Percentiles rank a stretch among this genome's conserved stretches.
These are phyloP conservation scores for Turritis glabra DNA, from an alignment of 345 rosid species.

Conservation along the genomic window DNA sequence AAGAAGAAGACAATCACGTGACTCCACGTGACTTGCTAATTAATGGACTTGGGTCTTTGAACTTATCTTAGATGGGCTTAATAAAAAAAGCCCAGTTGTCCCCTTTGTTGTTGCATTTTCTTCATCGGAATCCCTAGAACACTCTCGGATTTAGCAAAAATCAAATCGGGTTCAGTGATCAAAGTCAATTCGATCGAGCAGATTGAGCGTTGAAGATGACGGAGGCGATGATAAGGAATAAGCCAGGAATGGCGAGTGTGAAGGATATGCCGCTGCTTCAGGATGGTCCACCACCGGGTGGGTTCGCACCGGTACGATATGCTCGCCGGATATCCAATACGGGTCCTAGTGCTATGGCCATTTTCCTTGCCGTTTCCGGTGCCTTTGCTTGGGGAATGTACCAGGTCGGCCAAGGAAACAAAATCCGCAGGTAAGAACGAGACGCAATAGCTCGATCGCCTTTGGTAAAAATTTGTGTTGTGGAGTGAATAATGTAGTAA, in stretches of 20 bases:
- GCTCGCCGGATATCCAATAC: slow-evolving; percentile 94
- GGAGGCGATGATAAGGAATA: slow-evolving; percentile 90
- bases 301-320: slow-evolving; percentile 84
- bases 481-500: neutral
- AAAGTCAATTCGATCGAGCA: slow-evolving; percentile 2
- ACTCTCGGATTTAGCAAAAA: neutral
- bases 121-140: slow-evolving; percentile 21
- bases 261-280: slow-evolving; percentile 97
- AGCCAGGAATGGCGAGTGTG: slow-evolving; percentile 99
- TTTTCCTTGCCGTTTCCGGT: slow-evolving; percentile 77
- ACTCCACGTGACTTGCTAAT: neutral
- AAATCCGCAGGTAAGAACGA: slow-evolving; percentile 71
- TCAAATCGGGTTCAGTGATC: slow-evolving; percentile 21
- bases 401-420: slow-evolving; percentile 96
- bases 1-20: slow-evolving; percentile 14
- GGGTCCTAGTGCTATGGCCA: slow-evolving; percentile 95
- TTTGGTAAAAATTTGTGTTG: neutral
- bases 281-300: slow-evolving; percentile 99
- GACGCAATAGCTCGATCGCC: neutral
- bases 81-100: slow-evolving; percentile 1
- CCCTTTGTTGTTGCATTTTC: neutral
- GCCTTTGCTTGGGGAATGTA: slow-evolving; percentile 97
- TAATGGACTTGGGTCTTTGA: neutral
- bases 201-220: slow-evolving; percentile 58
- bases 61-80: neutral